Percentiles rank a stretch among this genome's conserved stretches.
phyloP scores from a whole-genome alignment of 2,329 filamentous ascomycete genomes.

The Arthrinium phaeospermum region DNA sequence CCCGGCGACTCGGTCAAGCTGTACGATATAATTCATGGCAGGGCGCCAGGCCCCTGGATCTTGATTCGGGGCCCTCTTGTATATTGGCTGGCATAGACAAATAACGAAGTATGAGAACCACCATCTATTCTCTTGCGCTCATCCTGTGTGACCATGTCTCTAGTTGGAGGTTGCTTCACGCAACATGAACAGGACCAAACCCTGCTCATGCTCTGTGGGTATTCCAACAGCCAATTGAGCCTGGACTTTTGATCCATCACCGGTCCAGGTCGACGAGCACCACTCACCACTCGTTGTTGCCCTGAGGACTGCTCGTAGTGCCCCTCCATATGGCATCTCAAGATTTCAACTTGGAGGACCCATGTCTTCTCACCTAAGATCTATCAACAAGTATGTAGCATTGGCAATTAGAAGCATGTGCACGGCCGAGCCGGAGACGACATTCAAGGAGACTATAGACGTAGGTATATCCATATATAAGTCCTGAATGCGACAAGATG shows the following conservation, averaged over 20 bases:
- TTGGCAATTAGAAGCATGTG: no score
- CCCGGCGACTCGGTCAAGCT: conserved; percentile 9
- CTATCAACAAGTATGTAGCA: neutral
- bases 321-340: neutral
- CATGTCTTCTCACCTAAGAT: neutral
- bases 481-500: conserved; percentile 1
- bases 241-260: neutral
- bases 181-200: neutral
- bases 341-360: neutral
- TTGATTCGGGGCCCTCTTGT: conserved; percentile 19
- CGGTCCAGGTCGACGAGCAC: neutral
- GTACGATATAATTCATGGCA: conserved; percentile 24
- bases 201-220: neutral
- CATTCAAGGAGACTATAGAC: neutral
- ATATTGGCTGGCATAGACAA: conserved; percentile 27
- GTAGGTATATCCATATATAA: no score
- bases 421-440: neutral
- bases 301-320: neutral
- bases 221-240: neutral
- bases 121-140: neutral
- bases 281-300: neutral
- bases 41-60: conserved; percentile 5
- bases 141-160: neutral
- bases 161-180: neutral
- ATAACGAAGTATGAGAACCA: conserved; percentile 22